phyloP scores from a whole-genome alignment of 768 basidiomycete species.

The Serendipita sp. region DNA sequence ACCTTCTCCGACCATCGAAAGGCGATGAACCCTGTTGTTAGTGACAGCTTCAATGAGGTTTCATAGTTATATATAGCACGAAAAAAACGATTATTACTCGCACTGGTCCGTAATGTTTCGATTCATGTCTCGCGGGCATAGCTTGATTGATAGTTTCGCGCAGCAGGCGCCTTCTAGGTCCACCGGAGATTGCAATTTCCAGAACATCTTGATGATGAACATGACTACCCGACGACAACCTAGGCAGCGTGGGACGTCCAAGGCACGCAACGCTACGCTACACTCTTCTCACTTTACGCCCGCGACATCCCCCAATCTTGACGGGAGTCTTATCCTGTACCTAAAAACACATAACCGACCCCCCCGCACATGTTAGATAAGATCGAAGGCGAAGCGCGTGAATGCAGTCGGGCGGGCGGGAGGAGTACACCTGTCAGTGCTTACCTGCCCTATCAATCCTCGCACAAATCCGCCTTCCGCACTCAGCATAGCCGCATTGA shows the following conservation, averaged over 20 bases:
- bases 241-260: not conserved
- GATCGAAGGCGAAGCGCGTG: not conserved
- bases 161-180: too few relatives aligned
- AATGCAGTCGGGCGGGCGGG: too few relatives aligned
- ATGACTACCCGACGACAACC: not conserved
- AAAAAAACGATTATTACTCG: too few relatives aligned
- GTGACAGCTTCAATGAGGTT: too few relatives aligned
- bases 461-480: not conserved
- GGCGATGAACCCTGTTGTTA: too few relatives aligned
- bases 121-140: too few relatives aligned
- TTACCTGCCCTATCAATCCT: not conserved
- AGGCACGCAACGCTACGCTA: not conserved
- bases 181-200: too few relatives aligned
- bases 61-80: too few relatives aligned
- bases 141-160: too few relatives aligned
- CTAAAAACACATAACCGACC: not conserved
- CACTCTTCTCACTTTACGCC: not conserved
- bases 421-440: not conserved
- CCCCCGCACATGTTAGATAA: not conserved
- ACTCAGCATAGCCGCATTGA: not conserved
- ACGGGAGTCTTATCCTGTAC: constrained; percentile 5
- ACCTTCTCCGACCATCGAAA: too few relatives aligned
- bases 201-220: not conserved
- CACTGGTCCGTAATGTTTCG: too few relatives aligned
- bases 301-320: not conserved